Evolutionary conservation across 2,329 filamentous ascomycete species (phyloP).

Genomic region (Fusarium pininemorale): DNA sequence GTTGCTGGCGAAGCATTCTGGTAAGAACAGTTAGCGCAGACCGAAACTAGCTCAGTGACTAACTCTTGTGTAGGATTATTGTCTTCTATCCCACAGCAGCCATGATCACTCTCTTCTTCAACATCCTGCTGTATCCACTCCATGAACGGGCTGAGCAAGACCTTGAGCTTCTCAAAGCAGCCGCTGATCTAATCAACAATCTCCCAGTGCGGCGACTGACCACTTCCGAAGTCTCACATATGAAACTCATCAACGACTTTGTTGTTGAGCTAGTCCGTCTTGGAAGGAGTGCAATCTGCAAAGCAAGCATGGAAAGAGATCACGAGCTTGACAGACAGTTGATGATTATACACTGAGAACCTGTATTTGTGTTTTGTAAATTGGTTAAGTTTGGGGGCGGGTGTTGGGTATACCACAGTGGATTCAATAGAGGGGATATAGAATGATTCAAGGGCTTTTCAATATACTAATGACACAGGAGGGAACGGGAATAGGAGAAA

Average conservation of each 20-base stretch:
- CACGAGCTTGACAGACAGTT: neutral
- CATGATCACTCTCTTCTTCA: conserved; percentile 63
- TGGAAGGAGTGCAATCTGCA: conserved; percentile 52
- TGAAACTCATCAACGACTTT: conserved; percentile 54
- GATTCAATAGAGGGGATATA: neutral
- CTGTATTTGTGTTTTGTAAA: neutral
- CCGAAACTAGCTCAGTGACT: neutral
- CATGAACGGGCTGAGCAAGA: conserved; percentile 55
- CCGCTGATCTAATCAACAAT: conserved; percentile 54
- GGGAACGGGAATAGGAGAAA: neutral
- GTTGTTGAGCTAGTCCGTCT: conserved; percentile 55
- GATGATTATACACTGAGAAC: neutral
- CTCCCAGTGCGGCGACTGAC: conserved; percentile 46
- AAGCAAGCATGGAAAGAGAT: conserved; percentile 1
- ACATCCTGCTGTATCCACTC: conserved; percentile 59
- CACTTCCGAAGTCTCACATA: conserved; percentile 50
- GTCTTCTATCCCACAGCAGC: conserved; percentile 67
- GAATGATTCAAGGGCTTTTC: neutral
- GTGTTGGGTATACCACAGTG: neutral
- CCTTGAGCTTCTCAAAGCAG: conserved; percentile 55
- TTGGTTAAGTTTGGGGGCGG: neutral
- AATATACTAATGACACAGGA: neutral
- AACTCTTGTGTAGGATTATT: conserved; percentile 53
- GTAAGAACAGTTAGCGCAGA: conserved; percentile 44
- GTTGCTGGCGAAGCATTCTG: conserved; percentile 60